Base-by-base conservation (phyloP, 257 asterid species). In the Striga asiatica region DNA sequence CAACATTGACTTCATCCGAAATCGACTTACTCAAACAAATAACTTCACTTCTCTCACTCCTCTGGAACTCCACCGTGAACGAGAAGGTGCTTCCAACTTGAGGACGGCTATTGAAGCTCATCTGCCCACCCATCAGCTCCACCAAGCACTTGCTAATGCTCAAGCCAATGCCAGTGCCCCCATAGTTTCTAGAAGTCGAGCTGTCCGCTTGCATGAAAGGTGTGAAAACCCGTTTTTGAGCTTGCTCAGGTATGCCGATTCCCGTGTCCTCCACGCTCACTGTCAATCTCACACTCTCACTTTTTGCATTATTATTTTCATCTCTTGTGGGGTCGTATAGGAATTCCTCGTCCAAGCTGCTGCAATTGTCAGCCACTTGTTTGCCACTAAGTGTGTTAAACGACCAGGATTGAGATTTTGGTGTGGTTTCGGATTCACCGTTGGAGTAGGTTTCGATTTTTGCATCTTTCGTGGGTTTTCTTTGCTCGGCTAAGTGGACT, bases 171-270 rank as follows among this genome's bases (percentile, higher is more conserved):
- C 98, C 98, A 0, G 98, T 89, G 54, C 98, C 98, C 51, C 98
- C 98, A 19, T 86, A 89, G 47, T 80, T 68, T 42, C 98, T 70
- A 34, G 98, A 89, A 20, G 95, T 89, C 23, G 98, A 86, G 64
- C 98, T 89, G 70, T 89, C 98, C 3, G 98, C 98, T 72, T 89
- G 98, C 98, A 89, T 89, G 60, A 89, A 89, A 1, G 96, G 98
- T 0, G 91, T 81, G 72, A 89, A 89, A 21, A 89, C 88, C 34
- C 78, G 81, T 25, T 78, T 76, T 31, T 86, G 94, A 24, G 95
- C 93, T 29, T 61, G 80, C 28, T 78, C 69, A 1, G 93, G 91
- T 38, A 86, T 89, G 28, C 98, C 98, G 3, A 89, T 81, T 18
- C 98, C 98, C 0, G 98, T 89, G 48, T 89, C 98, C 71, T 89